These are phyloP conservation scores for Fulvia fulva DNA, from an alignment of 2,329 filamentous ascomycete species.

Conservation along the genomic window DNA sequence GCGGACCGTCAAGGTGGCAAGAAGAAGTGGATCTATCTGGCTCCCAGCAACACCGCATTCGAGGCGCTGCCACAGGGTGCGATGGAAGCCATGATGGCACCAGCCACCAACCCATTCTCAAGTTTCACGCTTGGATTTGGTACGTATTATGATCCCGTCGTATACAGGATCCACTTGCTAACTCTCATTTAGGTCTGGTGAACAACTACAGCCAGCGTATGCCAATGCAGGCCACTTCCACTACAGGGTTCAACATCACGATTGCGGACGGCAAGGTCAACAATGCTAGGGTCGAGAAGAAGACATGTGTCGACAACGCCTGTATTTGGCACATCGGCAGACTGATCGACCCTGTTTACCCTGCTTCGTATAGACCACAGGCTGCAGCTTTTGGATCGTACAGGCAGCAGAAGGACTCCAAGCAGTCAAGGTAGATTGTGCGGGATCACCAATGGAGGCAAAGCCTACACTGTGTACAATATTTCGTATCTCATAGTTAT, in stretches of 20 bases:
- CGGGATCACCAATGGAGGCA: no score
- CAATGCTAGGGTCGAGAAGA: slow-evolving; percentile 13
- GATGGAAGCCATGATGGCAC: not conserved
- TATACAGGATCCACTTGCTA: no score
- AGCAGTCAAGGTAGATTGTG: not conserved
- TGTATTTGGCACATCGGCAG: slow-evolving; percentile 17
- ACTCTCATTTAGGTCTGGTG: not conserved
- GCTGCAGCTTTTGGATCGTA: not conserved
- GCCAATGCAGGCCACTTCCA: not conserved
- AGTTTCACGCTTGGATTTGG: not conserved
- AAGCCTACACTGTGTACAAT: no score
- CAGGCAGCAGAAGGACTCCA: not conserved
- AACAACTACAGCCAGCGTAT: not conserved
- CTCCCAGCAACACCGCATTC: slow-evolving; percentile 15
- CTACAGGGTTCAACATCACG: slow-evolving; percentile 9
- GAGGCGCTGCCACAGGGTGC: slow-evolving; percentile 6
- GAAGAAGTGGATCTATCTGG: slow-evolving; percentile 10
- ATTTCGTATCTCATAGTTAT: not conserved
- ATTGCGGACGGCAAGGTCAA: slow-evolving; percentile 3
- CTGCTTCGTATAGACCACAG: not conserved
- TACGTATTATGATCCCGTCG: no score
- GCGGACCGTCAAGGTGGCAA: not conserved
- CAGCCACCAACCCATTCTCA: not conserved
- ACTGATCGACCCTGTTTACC: slow-evolving; percentile 14
- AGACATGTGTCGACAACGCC: slow-evolving; percentile 16